phyloP scores from a whole-genome alignment of 192 early-diverging fungal genomes.

The Rhizoclosmatium globosum region DNA sequence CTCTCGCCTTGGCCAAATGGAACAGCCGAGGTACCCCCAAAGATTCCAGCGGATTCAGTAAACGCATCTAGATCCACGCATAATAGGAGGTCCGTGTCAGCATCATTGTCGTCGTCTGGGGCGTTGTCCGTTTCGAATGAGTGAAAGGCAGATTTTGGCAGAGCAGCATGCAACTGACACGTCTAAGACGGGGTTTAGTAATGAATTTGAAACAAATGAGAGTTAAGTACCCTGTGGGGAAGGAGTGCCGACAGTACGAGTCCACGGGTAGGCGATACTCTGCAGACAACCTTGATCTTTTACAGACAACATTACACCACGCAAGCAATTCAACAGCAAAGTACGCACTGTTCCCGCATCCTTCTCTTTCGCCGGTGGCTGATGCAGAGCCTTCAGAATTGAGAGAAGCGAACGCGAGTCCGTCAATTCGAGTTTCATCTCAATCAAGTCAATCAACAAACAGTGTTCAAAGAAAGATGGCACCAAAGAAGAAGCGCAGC shows the following conservation, averaged over 20 bases:
- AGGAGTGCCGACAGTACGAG: conserved; percentile 6
- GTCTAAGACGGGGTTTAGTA: conserved; percentile 8
- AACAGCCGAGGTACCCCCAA: conserved; percentile 8
- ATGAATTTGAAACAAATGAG: not conserved
- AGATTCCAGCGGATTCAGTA: conserved; percentile 9
- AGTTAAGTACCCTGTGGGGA: conserved; percentile 10
- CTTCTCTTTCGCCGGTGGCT: not conserved
- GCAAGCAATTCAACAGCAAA: not conserved
- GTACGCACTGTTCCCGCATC: not conserved
- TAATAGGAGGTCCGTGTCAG: not conserved
- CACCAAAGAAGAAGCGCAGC: conserved; percentile 2
- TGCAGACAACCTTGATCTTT: conserved; percentile 9
- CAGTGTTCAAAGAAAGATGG: not conserved
- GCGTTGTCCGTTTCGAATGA: not conserved
- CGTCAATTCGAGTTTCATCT: not conserved
- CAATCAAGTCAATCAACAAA: not conserved
- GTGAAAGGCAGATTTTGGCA: not conserved
- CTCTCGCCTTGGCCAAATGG: not conserved
- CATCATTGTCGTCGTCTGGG: not conserved
- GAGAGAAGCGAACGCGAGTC: conserved; percentile 8
- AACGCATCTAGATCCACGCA: conserved; percentile 23
- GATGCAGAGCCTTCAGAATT: not conserved
- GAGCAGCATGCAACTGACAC: conserved; percentile 16
- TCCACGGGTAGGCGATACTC: not conserved
- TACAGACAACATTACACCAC: not conserved